Conservation (phyloP, 2,329 filamentous ascomycete genomes). For the Cercospora citrullina region DNA sequence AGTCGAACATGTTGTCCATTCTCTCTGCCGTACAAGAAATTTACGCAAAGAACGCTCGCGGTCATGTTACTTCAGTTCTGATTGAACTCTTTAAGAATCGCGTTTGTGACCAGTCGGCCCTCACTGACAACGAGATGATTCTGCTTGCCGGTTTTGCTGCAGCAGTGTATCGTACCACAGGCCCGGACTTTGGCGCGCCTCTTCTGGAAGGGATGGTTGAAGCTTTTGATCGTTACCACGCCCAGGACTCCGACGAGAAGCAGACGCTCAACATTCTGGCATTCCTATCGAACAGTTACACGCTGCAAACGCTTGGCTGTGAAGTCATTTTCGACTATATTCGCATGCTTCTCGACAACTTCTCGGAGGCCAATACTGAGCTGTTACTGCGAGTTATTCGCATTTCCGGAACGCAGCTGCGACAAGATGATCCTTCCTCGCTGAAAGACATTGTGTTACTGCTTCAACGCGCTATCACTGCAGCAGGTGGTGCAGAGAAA, state of each 20-base stretch:
- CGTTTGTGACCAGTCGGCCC: conserved; percentile 71
- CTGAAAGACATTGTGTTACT: conserved; percentile 85
- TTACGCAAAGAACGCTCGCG: conserved; percentile 81
- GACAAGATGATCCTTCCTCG: conserved; percentile 83
- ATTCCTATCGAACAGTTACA: conserved; percentile 83
- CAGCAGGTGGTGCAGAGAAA: conserved; percentile 62
- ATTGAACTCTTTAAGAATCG: conserved; percentile 77
- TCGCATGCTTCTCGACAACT: conserved; percentile 68
- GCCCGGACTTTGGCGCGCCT: conserved; percentile 86
- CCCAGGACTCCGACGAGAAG: conserved; percentile 52
- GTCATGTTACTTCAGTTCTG: conserved; percentile 79
- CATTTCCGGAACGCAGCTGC: conserved; percentile 74
- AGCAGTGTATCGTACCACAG: conserved; percentile 81
- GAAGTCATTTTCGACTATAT: conserved; percentile 90
- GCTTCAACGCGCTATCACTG: conserved; percentile 70
- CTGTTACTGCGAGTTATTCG: conserved; percentile 81
- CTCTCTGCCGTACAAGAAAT: conserved; percentile 77
- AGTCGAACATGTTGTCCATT: conserved; percentile 84
- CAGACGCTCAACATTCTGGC: conserved; percentile 75
- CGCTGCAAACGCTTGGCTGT: conserved; percentile 82
- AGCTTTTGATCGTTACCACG: conserved; percentile 61
- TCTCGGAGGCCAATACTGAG: conserved; percentile 86
- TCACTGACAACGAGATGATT: conserved; percentile 88
- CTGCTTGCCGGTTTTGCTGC: conserved; percentile 87
- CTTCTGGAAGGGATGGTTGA: conserved; percentile 76